A percentile compares a stretch with the other conserved stretches of the same genome.
Evolutionary conservation across 2,329 filamentous ascomycete genomes (phyloP).

Genomic region (Aspergillus tamarii): DNA sequence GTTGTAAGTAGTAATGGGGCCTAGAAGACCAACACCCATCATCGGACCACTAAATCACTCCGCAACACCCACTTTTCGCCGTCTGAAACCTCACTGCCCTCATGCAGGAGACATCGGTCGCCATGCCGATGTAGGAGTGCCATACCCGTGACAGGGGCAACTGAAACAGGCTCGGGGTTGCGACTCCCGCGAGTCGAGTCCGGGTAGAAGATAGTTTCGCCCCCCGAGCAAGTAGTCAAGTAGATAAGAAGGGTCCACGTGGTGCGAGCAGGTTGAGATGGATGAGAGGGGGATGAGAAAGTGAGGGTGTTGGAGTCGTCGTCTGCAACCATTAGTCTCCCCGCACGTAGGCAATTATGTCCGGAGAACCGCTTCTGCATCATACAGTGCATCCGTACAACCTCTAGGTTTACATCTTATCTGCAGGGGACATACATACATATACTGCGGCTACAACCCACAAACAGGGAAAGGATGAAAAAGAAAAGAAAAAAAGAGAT

Average conservation of each 20-base stretch:
- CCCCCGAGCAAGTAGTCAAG: constrained; percentile 79
- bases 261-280: constrained; percentile 62
- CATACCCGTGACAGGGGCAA: constrained; percentile 80
- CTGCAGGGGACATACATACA: background rate
- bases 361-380: background rate
- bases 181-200: constrained; percentile 53
- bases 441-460: background rate
- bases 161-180: constrained; percentile 66
- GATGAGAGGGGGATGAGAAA: constrained; percentile 53
- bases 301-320: constrained; percentile 81
- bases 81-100: constrained; percentile 74
- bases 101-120: constrained; percentile 84
- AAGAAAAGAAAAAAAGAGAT: background rate
- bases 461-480: constrained; percentile 5
- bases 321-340: constrained; percentile 54
- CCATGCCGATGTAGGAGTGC: constrained; percentile 87
- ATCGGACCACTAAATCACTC: constrained; percentile 67
- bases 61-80: constrained; percentile 92
- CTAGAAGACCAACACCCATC: constrained; percentile 25
- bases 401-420: background rate
- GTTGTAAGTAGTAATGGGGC: background rate
- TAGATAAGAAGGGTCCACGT: constrained; percentile 94
- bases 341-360: background rate
- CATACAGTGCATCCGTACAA: background rate
- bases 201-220: constrained; percentile 91